A percentile compares a stretch with the other conserved stretches of the same genome.
Conservation (phyloP, 2,329 filamentous ascomycete species). For the Emydomyces testavorans region DNA sequence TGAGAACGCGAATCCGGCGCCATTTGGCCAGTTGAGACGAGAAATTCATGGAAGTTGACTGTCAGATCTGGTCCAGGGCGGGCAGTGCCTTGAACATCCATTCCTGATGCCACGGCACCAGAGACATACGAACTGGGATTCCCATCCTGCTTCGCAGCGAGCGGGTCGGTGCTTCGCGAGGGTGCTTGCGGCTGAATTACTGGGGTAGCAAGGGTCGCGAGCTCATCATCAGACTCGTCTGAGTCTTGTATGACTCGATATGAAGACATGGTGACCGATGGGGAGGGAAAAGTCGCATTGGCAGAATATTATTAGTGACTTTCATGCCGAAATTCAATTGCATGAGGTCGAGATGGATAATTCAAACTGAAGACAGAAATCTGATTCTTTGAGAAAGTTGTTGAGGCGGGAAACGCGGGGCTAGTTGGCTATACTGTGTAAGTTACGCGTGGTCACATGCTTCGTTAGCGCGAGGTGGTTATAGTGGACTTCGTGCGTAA, state of each 20-base stretch:
- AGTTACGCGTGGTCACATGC: too few relatives aligned
- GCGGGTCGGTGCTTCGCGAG: not conserved
- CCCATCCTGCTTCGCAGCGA: not conserved
- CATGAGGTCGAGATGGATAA: too few relatives aligned
- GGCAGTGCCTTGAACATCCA: not conserved
- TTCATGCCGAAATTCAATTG: too few relatives aligned
- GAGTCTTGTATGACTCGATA: slow-evolving; percentile 36
- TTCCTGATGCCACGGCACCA: too few relatives aligned
- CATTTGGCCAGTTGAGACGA: slow-evolving; percentile 25
- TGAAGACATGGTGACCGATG: slow-evolving; percentile 24
- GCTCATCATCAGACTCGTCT: slow-evolving; percentile 32
- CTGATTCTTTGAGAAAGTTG: too few relatives aligned
- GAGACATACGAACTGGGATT: not conserved
- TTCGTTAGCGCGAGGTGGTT: too few relatives aligned
- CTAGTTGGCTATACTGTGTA: too few relatives aligned
- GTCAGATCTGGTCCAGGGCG: slow-evolving; percentile 18
- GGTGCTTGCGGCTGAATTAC: not conserved
- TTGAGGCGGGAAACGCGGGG: too few relatives aligned
- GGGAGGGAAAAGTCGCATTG: not conserved
- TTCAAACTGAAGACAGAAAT: too few relatives aligned
- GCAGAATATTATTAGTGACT: not conserved
- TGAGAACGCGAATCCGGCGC: slow-evolving; percentile 21
- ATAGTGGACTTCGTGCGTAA: too few relatives aligned
- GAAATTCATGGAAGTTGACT: slow-evolving; percentile 31
- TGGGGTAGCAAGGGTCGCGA: slow-evolving; percentile 15